Evolutionary conservation across 352 stramenopile species (phyloP).

Genomic region (Phytophthora hybrid): DNA sequence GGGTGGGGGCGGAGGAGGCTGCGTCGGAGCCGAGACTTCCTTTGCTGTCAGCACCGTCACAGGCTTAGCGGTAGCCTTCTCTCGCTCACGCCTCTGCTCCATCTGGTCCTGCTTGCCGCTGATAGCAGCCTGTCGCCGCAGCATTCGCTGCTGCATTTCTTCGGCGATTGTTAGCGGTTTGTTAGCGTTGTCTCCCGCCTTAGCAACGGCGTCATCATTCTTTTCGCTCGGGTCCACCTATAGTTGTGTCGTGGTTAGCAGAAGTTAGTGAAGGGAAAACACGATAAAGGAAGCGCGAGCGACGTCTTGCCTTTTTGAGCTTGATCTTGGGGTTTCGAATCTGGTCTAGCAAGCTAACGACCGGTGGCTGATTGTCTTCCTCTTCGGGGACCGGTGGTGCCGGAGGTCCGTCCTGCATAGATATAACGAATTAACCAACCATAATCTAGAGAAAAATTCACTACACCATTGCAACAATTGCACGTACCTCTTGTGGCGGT

Average conservation of each 20-base stretch:
- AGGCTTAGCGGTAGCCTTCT: conserved; percentile 68
- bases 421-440: background rate
- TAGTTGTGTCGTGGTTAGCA: background rate
- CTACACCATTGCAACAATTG: background rate
- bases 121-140: conserved; percentile 77
- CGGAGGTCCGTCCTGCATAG: conserved; percentile 41
- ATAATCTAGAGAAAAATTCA: conserved; percentile 1
- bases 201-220: conserved; percentile 41
- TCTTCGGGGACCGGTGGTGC: conserved; percentile 35
- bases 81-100: conserved; percentile 80
- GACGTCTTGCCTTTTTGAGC: conserved; percentile 50
- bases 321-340: conserved; percentile 71
- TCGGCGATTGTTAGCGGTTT: conserved; percentile 81
- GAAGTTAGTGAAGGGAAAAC: conserved; percentile 3
- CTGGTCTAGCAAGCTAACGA: conserved; percentile 60
- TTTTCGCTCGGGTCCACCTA: conserved; percentile 50
- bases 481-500: conserved; percentile 46
- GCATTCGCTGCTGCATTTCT: conserved; percentile 86
- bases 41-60: conserved; percentile 82
- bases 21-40: conserved; percentile 65
- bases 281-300: background rate
- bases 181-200: conserved; percentile 42
- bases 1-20: conserved; percentile 56
- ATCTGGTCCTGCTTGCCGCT: conserved; percentile 88
- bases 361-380: conserved; percentile 41